These are phyloP conservation scores for Candida sithepensis DNA, from an alignment of 805 yeast species.

Conservation along the genomic window DNA sequence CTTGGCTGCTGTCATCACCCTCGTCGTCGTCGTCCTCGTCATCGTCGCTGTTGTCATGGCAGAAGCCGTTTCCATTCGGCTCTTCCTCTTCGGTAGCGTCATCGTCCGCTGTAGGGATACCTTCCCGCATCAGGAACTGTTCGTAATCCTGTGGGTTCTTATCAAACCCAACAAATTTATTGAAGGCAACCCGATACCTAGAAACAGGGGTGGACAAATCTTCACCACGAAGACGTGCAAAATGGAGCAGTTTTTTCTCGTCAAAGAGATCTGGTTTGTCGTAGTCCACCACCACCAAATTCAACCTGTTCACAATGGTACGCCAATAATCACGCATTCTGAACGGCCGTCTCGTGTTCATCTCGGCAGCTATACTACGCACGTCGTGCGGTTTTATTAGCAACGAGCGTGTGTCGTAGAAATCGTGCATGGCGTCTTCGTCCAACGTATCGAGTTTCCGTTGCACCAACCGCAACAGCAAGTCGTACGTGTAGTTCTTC, in stretches of 20 bases:
- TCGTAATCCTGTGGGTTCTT: neutral
- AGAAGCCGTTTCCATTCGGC: neutral
- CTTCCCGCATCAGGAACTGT: no score
- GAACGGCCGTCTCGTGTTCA: constrained; percentile 7
- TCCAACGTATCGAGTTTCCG: constrained; percentile 1
- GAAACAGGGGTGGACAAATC: no score
- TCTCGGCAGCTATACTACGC: constrained; percentile 3
- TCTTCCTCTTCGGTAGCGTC: no score
- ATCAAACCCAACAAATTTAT: neutral
- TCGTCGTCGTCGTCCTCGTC: neutral
- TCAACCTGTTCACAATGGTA: constrained; percentile 13
- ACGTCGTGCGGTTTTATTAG: constrained; percentile 9
- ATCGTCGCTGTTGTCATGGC: constrained; percentile 1
- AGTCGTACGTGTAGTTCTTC: constrained; percentile 12
- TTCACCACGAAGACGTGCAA: no score
- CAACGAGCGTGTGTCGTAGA: constrained; percentile 1
- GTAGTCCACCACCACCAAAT: constrained; percentile 3
- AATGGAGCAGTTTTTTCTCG: no score
- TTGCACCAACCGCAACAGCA: constrained; percentile 12
- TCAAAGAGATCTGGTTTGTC: no score
- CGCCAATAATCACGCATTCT: constrained; percentile 19
- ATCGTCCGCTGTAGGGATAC: no score
- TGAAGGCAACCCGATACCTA: neutral
- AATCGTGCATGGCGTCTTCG: neutral
- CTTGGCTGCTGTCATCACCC: constrained; percentile 2